Base-by-base conservation (phyloP, 768 basidiomycete species). In the Boletus sp. region DNA sequence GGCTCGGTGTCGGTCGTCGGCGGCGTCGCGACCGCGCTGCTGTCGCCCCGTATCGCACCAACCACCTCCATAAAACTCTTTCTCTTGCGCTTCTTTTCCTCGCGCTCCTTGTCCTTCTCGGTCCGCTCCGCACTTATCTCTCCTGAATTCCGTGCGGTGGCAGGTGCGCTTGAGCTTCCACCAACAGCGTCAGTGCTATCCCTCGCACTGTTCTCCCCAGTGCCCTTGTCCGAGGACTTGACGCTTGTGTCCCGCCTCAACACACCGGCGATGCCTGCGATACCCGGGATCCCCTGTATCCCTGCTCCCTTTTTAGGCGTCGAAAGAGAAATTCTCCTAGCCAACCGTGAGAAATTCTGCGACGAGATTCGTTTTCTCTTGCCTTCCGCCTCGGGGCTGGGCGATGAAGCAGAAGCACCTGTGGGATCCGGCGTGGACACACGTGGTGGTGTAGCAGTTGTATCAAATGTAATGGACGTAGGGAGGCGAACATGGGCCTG, bases 291-390 rank as follows among this genome's bases (percentile, higher is more conserved):
- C 3, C 69, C 78, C 8, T 77, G 79, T 17, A 80, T 75, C 10
- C 76, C 72, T 23, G 77, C 79, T 35, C 79, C 80, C 57, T 81
- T 79, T 27, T 84, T 80, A 43, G 80, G 78, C 0, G 84, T 79
- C 10, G 71, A 29, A 76, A 88, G 69, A 10, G 89, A 90, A 51
- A 93, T 85, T 57, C 83, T 77, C 55, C 88, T 76, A 15, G 89
- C 90, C 35, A 93, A 66, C 17, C 88, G 80, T 67, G 90, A 88
- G 77, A 93, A 89, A 64, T 92, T 92, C 67, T 93, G 90, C 27
- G 88, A 87, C 9, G 88, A 85, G 54, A 88, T 90, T 19, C 88
- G 81, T 66, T 87, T 89, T 56, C 89, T 78, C 74, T 90, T 90
- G 33, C 82, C 82, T 63, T 89, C 89, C n/a, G 79, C 66, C 4